Evolutionary conservation across 2,329 filamentous ascomycete species (phyloP).

Genomic region (Emergomyces africanus): DNA sequence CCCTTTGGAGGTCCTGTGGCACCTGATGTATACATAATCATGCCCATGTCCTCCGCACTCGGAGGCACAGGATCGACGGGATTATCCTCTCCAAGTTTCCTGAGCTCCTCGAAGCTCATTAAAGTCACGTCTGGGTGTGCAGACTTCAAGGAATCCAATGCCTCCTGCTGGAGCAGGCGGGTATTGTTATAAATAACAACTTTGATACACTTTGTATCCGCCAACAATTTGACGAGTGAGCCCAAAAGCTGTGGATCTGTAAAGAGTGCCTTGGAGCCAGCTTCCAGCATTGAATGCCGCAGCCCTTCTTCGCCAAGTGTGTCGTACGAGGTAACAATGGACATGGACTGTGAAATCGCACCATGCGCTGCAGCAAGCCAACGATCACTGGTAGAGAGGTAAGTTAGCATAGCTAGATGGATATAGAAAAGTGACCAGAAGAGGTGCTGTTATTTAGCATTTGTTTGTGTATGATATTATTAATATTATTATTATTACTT

Average conservation of each 20-base stretch:
- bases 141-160: slow-evolving; percentile 37
- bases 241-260: slow-evolving; percentile 26
- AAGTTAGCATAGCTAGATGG: background rate
- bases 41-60: slow-evolving; percentile 59
- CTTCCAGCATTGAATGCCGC: slow-evolving; percentile 19
- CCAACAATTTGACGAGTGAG: slow-evolving; percentile 39
- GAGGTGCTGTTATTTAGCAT: no score
- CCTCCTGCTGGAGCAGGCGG: slow-evolving; percentile 33
- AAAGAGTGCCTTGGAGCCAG: slow-evolving; percentile 19
- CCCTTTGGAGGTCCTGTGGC: slow-evolving; percentile 78
- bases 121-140: slow-evolving; percentile 30
- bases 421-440: background rate
- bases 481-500: no score
- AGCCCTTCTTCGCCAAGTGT: slow-evolving; percentile 22
- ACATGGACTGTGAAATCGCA: slow-evolving; percentile 74
- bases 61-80: slow-evolving; percentile 58
- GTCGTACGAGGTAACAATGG: slow-evolving; percentile 61
- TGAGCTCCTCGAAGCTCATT: slow-evolving; percentile 43
- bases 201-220: slow-evolving; percentile 39
- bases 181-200: slow-evolving; percentile 42
- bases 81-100: slow-evolving; percentile 52
- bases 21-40: slow-evolving; percentile 65
- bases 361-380: slow-evolving; percentile 3
- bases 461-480: no score
- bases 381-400: background rate